Conservation (phyloP, 805 yeast species). For the Saturnispora zaruensis region DNA sequence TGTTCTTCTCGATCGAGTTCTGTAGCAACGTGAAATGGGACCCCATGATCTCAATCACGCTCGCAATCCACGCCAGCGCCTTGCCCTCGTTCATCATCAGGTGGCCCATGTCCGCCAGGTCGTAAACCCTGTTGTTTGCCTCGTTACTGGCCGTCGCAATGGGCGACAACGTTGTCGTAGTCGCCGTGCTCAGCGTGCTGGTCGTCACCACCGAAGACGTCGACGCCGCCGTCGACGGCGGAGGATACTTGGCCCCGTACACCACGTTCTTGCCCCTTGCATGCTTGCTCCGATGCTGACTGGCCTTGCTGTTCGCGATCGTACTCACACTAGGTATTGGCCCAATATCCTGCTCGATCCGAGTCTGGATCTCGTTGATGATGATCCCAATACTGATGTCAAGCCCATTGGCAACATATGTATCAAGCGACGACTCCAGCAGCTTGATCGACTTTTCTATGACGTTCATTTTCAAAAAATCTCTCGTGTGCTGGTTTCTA, state of each 20-base stretch:
- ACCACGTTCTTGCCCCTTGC: not conserved
- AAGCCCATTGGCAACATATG: conserved; percentile 84
- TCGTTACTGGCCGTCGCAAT: not conserved
- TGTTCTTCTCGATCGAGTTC: conserved; percentile 79
- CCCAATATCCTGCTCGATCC: conserved; percentile 13
- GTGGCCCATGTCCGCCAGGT: conserved; percentile 10
- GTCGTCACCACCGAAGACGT: not conserved
- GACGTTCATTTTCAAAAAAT: conserved; percentile 70
- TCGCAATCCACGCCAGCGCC: conserved; percentile 54
- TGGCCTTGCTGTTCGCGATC: not conserved
- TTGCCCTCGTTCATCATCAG: conserved; percentile 21
- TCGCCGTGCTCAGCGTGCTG: not conserved
- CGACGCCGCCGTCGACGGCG: conserved; percentile 10
- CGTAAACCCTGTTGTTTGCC: conserved; percentile 9
- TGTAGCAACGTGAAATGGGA: conserved; percentile 65
- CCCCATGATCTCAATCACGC: conserved; percentile 52
- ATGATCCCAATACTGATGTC: conserved; percentile 88
- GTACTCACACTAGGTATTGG: conserved; percentile 21
- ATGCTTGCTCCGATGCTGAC: not conserved
- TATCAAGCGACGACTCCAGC: conserved; percentile 76
- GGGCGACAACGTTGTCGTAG: no score
- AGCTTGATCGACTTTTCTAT: conserved; percentile 51
- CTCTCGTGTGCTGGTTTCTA: conserved; percentile 49
- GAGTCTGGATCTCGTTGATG: conserved; percentile 53
- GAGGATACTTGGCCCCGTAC: conserved; percentile 9